Base-by-base conservation (phyloP, 441 rosid species). In the Lepidium campestre region DNA sequence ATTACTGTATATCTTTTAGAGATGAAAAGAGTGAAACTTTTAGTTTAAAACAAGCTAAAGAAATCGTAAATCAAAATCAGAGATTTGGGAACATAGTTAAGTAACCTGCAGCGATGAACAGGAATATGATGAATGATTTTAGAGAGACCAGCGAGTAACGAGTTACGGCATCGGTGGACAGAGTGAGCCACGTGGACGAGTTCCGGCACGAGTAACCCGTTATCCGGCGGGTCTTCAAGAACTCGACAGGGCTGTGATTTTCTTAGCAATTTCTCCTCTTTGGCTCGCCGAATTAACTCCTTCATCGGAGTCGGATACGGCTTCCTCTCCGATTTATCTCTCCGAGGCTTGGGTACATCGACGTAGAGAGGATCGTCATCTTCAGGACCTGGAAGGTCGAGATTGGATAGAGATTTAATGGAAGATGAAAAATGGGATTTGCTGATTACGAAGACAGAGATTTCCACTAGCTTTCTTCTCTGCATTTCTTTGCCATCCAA, bases 281-380 rank as follows among this genome's bases (percentile, higher is more conserved):
- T 90, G 9, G 91, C 92, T 42, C 84, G 83, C 10, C 66, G 78
- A 52, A 92, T 90, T 74, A 92, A 47, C 15, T 73, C 75, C 61
- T 79, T 88, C 84, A 92, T 80, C 8, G 96, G 96, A 10, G 93
- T 92, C 17, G 75, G 82, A 40, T 81, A 88, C 2, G 93, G 93
- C 69, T 90, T 92, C 74, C 98, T 86, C 83, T 85, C 78, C 6
- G 93, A 84, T 76, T 85, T 89, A 62, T 85, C 86, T 68, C 77
- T 57, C 22, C 77, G 83, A 7, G 87, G 91, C 72, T 84, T 85
- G 11, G 96, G 96, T 54, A 88, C 57, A 54, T 92, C 96, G n/a
- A 73, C 50, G 65, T 82, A 87, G 23, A 62, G 65, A 76, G 82
- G 80, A 72, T 85, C 84, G 10, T 68, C 35, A 6, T 61, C 18